Conservation (phyloP, 2,329 filamentous ascomycete species). For the Cryphonectria japonica region DNA sequence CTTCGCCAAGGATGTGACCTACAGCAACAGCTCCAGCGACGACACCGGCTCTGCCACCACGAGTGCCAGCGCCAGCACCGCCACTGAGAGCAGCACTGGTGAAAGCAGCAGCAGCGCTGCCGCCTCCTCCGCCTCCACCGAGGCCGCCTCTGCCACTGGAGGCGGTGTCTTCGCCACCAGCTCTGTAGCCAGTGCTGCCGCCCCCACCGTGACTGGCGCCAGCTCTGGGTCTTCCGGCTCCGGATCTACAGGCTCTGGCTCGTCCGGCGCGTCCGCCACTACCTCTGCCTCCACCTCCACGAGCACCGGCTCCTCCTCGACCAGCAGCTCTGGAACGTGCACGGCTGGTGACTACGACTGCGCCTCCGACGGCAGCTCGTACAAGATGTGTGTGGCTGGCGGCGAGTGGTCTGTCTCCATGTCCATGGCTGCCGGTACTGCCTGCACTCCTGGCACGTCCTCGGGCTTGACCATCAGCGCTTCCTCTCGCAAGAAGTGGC, state of each 20-base stretch:
- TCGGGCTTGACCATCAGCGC: slow-evolving; percentile 33
- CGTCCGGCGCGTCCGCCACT: slow-evolving; percentile 32
- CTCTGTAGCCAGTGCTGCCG: slow-evolving; percentile 42
- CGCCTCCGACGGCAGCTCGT: slow-evolving; percentile 12
- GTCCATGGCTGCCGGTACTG: slow-evolving; percentile 41
- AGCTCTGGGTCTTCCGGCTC: slow-evolving; percentile 32
- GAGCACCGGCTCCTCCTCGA: slow-evolving; percentile 23
- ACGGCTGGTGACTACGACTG: slow-evolving; percentile 27
- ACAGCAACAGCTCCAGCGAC: slow-evolving; percentile 32
- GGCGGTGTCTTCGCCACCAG: slow-evolving; percentile 18
- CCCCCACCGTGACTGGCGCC: slow-evolving; percentile 29
- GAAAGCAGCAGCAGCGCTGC: not conserved
- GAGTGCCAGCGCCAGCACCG: slow-evolving; percentile 35
- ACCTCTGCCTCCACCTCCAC: slow-evolving; percentile 31
- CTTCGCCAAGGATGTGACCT: slow-evolving; percentile 27
- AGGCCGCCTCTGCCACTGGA: slow-evolving; percentile 6
- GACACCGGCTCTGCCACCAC: slow-evolving; percentile 35
- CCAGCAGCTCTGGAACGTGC: slow-evolving; percentile 24
- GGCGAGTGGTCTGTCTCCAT: slow-evolving; percentile 26
- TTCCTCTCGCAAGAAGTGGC: slow-evolving; percentile 17
- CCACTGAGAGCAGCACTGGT: slow-evolving; percentile 27
- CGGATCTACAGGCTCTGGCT: slow-evolving; percentile 31
- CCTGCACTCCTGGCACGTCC: slow-evolving; percentile 36
- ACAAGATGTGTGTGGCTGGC: slow-evolving; percentile 25
- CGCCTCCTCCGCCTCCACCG: not conserved